Conservation (phyloP, 2,329 filamentous ascomycete species). For the Hymenoscyphus fructigenus region DNA sequence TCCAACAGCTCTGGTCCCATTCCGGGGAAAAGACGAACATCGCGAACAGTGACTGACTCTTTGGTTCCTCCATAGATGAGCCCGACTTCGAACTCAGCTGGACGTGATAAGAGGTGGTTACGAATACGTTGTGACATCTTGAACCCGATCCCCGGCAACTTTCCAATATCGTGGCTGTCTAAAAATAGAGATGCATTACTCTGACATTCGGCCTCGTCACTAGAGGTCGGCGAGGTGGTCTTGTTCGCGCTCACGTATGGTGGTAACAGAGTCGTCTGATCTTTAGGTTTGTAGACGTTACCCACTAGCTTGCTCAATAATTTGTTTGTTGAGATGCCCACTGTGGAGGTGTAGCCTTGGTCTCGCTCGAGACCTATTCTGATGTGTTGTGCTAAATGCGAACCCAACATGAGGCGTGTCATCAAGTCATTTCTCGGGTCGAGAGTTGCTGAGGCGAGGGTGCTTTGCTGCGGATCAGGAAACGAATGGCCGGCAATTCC, state of each 20-base stretch:
- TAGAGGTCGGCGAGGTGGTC: slow-evolving; percentile 24
- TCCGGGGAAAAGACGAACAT: slow-evolving; percentile 61
- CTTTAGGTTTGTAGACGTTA: slow-evolving; percentile 79
- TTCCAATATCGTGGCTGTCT: slow-evolving; percentile 71
- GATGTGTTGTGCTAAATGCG: slow-evolving; percentile 76
- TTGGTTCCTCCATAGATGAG: slow-evolving; percentile 50
- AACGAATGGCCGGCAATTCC: slow-evolving; percentile 57
- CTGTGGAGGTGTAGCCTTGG: slow-evolving; percentile 82
- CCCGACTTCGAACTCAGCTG: slow-evolving; percentile 43
- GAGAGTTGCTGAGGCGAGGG: slow-evolving; percentile 33
- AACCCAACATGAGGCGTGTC: slow-evolving; percentile 69
- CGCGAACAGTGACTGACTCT: slow-evolving; percentile 60
- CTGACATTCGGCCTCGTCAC: slow-evolving; percentile 23
- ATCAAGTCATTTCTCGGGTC: slow-evolving; percentile 23
- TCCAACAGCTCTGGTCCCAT: slow-evolving; percentile 68
- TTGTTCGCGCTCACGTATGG: slow-evolving; percentile 46
- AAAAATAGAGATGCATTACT: slow-evolving; percentile 67
- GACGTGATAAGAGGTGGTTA: slow-evolving; percentile 51
- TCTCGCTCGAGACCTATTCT: slow-evolving; percentile 70
- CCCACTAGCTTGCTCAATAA: slow-evolving; percentile 82
- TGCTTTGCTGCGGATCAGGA: slow-evolving; percentile 36
- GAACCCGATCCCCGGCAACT: slow-evolving; percentile 82
- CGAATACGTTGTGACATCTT: slow-evolving; percentile 71
- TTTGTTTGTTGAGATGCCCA: slow-evolving; percentile 86
- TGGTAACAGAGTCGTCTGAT: slow-evolving; percentile 80